phyloP scores from a whole-genome alignment of 192 early-diverging fungal species.

The Backusella tuberculispora region DNA sequence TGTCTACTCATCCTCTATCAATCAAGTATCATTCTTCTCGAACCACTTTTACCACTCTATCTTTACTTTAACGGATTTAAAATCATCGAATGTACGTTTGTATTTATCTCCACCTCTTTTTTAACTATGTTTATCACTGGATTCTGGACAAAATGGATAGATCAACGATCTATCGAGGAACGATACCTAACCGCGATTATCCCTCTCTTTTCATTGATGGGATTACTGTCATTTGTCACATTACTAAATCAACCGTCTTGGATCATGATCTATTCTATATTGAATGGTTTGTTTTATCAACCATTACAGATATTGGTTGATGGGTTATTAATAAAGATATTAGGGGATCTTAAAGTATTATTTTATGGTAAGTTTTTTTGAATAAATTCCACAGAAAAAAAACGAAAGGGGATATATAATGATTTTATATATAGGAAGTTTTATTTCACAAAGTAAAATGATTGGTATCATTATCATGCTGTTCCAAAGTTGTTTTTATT shows the following conservation, averaged over 20 bases:
- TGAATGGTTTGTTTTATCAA: conserved; percentile 4
- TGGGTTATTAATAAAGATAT: not conserved
- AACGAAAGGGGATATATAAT: not conserved
- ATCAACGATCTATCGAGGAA: not conserved
- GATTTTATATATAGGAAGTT: not conserved
- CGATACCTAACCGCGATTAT: not conserved
- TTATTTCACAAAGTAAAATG: conserved; percentile 2
- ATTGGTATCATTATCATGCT: not conserved
- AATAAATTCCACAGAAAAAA: not conserved
- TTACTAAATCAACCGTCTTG: not conserved
- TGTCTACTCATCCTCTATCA: not conserved
- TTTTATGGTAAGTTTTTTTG: not conserved
- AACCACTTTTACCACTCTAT: not conserved
- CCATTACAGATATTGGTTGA: not conserved
- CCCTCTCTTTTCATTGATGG: not conserved
- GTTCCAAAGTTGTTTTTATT: not conserved
- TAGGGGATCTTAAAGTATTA: not conserved
- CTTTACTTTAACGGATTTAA: not conserved
- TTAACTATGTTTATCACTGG: not conserved
- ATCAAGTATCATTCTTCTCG: not conserved
- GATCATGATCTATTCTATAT: not conserved
- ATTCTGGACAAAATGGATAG: not conserved
- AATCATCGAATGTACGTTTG: not conserved
- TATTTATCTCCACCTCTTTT: not conserved
- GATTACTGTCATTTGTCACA: not conserved